These are phyloP conservation scores for Coemansia sp. DNA, from an alignment of 192 early-diverging fungal species.

Conservation along the genomic window DNA sequence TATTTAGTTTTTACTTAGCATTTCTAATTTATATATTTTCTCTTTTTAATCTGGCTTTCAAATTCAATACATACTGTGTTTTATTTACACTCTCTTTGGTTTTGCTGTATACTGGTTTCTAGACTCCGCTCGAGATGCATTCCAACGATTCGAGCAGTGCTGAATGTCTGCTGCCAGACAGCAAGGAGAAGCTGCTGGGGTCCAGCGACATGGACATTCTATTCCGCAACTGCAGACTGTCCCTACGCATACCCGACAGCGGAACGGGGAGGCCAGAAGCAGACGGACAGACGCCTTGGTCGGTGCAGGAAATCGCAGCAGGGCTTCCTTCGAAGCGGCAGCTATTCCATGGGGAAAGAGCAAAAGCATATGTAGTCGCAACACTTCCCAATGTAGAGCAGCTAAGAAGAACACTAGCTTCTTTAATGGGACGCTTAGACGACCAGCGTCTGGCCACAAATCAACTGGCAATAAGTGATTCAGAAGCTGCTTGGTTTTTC, in stretches of 20 bases:
- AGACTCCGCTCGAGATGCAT: too few relatives aligned
- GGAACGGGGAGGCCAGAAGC: not conserved
- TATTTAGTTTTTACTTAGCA: not conserved
- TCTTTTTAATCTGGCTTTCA: not conserved
- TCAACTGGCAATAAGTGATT: slow-evolving; percentile 26
- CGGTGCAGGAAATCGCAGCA: slow-evolving; percentile 25
- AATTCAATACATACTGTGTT: not conserved
- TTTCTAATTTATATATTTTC: not conserved
- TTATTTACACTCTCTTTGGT: too few relatives aligned
- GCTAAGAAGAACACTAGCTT: slow-evolving; percentile 30
- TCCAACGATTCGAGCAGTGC: slow-evolving; percentile 1
- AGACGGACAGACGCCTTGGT: slow-evolving; percentile 5
- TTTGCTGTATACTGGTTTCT: too few relatives aligned
- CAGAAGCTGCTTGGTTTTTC: slow-evolving; percentile 31
- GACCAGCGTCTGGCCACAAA: slow-evolving; percentile 11
- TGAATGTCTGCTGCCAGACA: not conserved
- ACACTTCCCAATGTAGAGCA: slow-evolving; percentile 44
- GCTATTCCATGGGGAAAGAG: slow-evolving; percentile 37
- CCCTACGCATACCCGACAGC: slow-evolving; percentile 34
- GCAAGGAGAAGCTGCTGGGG: not conserved
- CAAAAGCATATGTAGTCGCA: slow-evolving; percentile 27
- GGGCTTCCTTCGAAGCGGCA: slow-evolving; percentile 15
- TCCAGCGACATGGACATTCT: slow-evolving; percentile 26
- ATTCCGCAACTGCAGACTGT: slow-evolving; percentile 31
- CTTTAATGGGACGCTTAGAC: slow-evolving; percentile 27